Base-by-base conservation (phyloP, 352 stramenopile species). In the Globisporangium orthogonon region DNA sequence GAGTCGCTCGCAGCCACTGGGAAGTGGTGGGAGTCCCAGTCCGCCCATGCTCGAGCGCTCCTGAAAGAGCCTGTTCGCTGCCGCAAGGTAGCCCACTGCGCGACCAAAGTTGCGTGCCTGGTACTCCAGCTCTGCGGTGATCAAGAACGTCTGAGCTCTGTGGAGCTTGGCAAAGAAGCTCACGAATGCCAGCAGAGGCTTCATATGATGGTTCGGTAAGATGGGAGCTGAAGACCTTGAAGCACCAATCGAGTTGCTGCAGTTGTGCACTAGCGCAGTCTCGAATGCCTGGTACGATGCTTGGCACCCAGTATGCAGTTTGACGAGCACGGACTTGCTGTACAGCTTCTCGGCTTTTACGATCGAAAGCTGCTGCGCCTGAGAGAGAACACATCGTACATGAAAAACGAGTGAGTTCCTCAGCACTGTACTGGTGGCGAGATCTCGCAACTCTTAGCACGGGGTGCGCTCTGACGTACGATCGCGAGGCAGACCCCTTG, bases 321-420 rank as follows among this genome's bases (percentile, higher is more conserved):
- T 80, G 23, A 74, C 59, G 5, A 79, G 56, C 31, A 73, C 58
- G 0, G 60, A 62, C 33, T 63, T 59, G 41, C 58, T 71, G 56
- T 66, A 76, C 2, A 57, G 56, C 28, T 57, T 61, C n/a, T 71
- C 53, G 1, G 69, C 66, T 23, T 72, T 74, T 30, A 76, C 61
- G 41, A 80, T 72, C 7, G 71, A 69, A 14, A 80, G 59, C 28
- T 80, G 71, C 18, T 80, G 69, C 0, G 71, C 69, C 71, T 74
- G 45, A 23, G 23, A 23, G 11, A 4, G 11, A 4, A 15, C 35
- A 14, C 7, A 4, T 44, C 46, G 33, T 57, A 14, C 17, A 18
- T n/a, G 39, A 29, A 50, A 10, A 5, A 28, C 18, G 23, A 65
- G 39, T 3, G 23, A 43, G 6, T 50, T 15, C 37, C 11, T 41